phyloP scores from a whole-genome alignment of 164 flowering plant species.

The Berberis thunbergii region DNA sequence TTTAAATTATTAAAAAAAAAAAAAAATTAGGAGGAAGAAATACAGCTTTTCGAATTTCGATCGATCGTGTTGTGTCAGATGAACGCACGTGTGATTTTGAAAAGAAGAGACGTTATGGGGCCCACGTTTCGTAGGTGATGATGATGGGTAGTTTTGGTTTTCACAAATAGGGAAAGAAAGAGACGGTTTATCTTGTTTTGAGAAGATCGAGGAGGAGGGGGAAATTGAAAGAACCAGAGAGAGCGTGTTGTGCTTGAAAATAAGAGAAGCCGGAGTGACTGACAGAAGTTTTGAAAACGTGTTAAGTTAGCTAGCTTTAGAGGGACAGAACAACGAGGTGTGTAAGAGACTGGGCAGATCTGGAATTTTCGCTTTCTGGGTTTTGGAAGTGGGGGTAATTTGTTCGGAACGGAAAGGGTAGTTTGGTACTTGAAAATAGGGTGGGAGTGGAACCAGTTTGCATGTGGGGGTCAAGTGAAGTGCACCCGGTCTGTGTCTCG shows the following conservation, averaged over 20 bases:
- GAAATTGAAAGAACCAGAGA: not conserved
- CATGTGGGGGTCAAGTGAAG: too few species aligned
- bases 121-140: not conserved
- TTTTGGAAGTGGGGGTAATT: not conserved
- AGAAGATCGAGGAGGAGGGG: not conserved
- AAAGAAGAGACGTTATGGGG: not conserved
- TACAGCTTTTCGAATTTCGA: not conserved
- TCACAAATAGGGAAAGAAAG: not conserved
- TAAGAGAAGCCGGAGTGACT: conserved; percentile 4
- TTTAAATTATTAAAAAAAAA: conserved; percentile 1
- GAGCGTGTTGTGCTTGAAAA: conserved; percentile 5
- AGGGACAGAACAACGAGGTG: conserved; percentile 27
- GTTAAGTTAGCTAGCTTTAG: conserved; percentile 20
- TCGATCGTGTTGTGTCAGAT: not conserved
- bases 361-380: not conserved
- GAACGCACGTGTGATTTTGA: not conserved
- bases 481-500: too few species aligned
- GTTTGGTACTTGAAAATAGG: not conserved
- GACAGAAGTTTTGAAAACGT: conserved; percentile 12
- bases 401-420: not conserved
- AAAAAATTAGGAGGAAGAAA: not conserved
- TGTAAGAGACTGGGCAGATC: not conserved
- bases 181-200: not conserved
- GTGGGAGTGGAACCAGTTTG: not conserved
- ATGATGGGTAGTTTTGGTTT: not conserved